Percentiles rank a stretch among this genome's conserved stretches.
phyloP scores from a whole-genome alignment of 768 basidiomycete genomes.

The Glaciozyma antarctica region DNA sequence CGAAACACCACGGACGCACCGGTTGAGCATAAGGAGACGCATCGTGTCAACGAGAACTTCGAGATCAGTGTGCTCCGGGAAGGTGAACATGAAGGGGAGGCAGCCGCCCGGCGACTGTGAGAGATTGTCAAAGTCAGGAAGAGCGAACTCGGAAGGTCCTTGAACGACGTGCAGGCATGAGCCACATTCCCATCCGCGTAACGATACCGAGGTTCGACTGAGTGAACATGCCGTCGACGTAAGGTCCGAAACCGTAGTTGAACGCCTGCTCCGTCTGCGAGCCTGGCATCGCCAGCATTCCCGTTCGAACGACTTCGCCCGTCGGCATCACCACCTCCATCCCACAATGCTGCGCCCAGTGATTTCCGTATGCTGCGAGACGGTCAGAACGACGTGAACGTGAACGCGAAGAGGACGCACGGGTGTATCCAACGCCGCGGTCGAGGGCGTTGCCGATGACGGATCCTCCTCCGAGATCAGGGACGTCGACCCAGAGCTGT shows the following conservation, averaged over 20 bases:
- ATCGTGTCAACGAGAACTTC: background rate
- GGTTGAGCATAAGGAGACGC: constrained; percentile 1
- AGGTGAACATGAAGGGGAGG: background rate
- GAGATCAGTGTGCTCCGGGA: background rate
- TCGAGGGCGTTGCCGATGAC: constrained; percentile 24
- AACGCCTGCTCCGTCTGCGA: no score
- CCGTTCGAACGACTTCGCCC: constrained; percentile 28
- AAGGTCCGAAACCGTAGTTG: constrained; percentile 26
- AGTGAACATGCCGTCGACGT: constrained; percentile 31
- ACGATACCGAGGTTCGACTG: constrained; percentile 23
- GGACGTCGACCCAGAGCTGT: constrained; percentile 19
- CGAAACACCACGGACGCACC: background rate
- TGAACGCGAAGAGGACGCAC: background rate
- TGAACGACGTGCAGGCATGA: background rate
- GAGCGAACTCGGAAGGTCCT: no score
- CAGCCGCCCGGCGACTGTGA: background rate
- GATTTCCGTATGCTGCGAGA: constrained; percentile 16
- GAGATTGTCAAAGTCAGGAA: no score
- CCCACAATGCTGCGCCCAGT: constrained; percentile 24
- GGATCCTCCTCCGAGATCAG: constrained; percentile 25
- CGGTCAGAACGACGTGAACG: background rate
- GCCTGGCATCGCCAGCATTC: constrained; percentile 27
- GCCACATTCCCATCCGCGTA: constrained; percentile 27
- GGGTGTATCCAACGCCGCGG: constrained; percentile 7
- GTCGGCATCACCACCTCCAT: constrained; percentile 30